These are phyloP conservation scores for Hypoxylon sp. DNA, from an alignment of 2,329 filamentous ascomycete genomes.

Conservation along the genomic window DNA sequence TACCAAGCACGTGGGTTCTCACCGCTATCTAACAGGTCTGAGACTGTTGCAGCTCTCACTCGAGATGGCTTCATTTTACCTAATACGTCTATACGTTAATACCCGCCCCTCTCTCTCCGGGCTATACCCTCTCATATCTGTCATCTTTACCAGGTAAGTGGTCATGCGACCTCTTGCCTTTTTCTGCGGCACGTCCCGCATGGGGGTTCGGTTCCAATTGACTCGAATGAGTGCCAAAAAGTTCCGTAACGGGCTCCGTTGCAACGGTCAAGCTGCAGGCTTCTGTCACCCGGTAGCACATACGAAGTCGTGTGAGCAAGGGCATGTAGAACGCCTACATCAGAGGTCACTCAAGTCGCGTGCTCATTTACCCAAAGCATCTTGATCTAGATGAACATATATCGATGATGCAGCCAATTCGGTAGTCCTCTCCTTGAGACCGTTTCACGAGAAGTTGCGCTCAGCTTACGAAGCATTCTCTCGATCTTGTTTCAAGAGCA, in stretches of 20 bases:
- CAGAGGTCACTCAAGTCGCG: slow-evolving; percentile 20
- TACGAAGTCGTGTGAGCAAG: slow-evolving; percentile 8
- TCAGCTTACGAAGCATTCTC: background rate
- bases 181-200: slow-evolving; percentile 22
- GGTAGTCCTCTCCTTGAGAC: background rate
- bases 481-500: slow-evolving; percentile 16
- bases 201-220: slow-evolving; percentile 24
- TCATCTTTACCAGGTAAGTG: slow-evolving; percentile 15
- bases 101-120: background rate
- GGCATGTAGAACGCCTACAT: slow-evolving; percentile 20
- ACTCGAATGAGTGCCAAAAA: slow-evolving; percentile 17
- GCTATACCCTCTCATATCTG: slow-evolving; percentile 11
- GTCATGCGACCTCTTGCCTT: slow-evolving; percentile 39
- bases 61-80: slow-evolving; percentile 33
- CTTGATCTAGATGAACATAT: slow-evolving; percentile 13
- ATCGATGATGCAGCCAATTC: slow-evolving; percentile 23
- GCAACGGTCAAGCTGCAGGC: slow-evolving; percentile 29
- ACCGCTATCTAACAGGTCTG: slow-evolving; percentile 38
- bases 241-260: slow-evolving; percentile 20
- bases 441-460: background rate
- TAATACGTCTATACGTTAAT: slow-evolving; percentile 1
- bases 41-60: slow-evolving; percentile 15
- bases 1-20: slow-evolving; percentile 38
- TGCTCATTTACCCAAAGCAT: slow-evolving; percentile 32
- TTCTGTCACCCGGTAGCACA: slow-evolving; percentile 25